Base-by-base conservation (phyloP, 2,329 filamentous ascomycete genomes). In the Magnaporthales sp. region DNA sequence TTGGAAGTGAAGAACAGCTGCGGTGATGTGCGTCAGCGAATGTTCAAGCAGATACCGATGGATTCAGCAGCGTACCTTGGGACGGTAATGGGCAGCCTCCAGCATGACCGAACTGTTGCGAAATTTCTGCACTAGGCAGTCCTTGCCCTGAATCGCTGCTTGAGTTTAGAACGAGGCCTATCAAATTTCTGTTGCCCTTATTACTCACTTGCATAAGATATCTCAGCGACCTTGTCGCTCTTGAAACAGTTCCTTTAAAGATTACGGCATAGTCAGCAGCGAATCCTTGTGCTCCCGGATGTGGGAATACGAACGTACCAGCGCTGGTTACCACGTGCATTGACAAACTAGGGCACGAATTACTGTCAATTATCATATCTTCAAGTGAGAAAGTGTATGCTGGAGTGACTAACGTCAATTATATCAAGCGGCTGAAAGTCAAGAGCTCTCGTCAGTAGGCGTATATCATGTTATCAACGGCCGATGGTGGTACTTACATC, bases 91-190 rank as follows among this genome's bases (percentile, higher is more conserved):
- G 0, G 87, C 82, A 11, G 88, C 86, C 77, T 98, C 93, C 0
- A 94, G 82, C 92, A 98, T 97, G 31, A 99, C 93, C 0, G 92
- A 94, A 54, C 92, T 97, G 80, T 99, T 99, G 46, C 95, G 89
- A 74, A 99, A 99, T 75, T 98, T 97, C 76, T 96, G 91, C 7
- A 97, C 87, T 0, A 98, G 83, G 70, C 92, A 94, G 74, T 97
- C 93, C 69, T 90, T 90, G 62, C 95, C 95, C 80, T 99, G 95
- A 68, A 97, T 94, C 13, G 93, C 91, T 93, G 67, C 58, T 63
- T 27, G 3, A 5, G 24, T 13, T 10, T 73, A 60, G 26, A 29
- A 27, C 27, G 22, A 60, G 2, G 11, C 26, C 22, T 7, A 6
- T 15, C 3, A 24, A 67, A 73, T 63, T 69, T 66, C 15, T 11